Evolutionary conservation across 2,329 filamentous ascomycete genomes (phyloP).

Genomic region (Fusarium verrucosum): DNA sequence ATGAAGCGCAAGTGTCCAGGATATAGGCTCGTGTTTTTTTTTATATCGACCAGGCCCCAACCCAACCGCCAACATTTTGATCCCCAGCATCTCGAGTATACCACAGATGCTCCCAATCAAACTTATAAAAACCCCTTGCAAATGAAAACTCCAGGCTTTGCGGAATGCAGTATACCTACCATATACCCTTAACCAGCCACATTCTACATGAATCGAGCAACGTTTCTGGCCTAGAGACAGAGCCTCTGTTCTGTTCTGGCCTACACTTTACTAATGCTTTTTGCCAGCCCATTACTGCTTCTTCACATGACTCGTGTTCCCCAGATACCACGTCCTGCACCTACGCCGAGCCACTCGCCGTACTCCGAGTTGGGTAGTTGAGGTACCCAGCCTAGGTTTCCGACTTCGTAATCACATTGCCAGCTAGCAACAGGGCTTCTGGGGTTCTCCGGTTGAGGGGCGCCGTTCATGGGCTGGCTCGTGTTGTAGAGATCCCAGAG

Average conservation of each 20-base stretch:
- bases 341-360: slow-evolving; percentile 86
- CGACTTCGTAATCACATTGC: slow-evolving; percentile 88
- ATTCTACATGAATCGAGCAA: slow-evolving; percentile 40
- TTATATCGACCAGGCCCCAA: slow-evolving; percentile 28
- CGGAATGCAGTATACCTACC: slow-evolving; percentile 43
- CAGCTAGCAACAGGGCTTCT: slow-evolving; percentile 78
- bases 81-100: slow-evolving; percentile 28
- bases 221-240: slow-evolving; percentile 9
- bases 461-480: slow-evolving; percentile 60
- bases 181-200: slow-evolving; percentile 34
- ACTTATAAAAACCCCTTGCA: slow-evolving; percentile 32
- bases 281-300: slow-evolving; percentile 25
- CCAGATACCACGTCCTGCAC: slow-evolving; percentile 83
- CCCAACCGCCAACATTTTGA: slow-evolving; percentile 35
- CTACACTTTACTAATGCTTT: slow-evolving; percentile 25
- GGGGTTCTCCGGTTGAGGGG: slow-evolving; percentile 63
- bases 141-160: slow-evolving; percentile 43
- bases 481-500: slow-evolving; percentile 90
- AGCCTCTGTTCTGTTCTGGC: slow-evolving; percentile 8
- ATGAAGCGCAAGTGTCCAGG: slow-evolving; percentile 7
- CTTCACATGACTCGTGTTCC: slow-evolving; percentile 64
- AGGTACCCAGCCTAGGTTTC: slow-evolving; percentile 86
- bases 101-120: slow-evolving; percentile 34
- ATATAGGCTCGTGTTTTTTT: slow-evolving; percentile 26
- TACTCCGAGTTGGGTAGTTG: slow-evolving; percentile 72